These are phyloP conservation scores for Cocos nucifera DNA, from an alignment of 176 grass and related monocot genomes.

Conservation along the genomic window DNA sequence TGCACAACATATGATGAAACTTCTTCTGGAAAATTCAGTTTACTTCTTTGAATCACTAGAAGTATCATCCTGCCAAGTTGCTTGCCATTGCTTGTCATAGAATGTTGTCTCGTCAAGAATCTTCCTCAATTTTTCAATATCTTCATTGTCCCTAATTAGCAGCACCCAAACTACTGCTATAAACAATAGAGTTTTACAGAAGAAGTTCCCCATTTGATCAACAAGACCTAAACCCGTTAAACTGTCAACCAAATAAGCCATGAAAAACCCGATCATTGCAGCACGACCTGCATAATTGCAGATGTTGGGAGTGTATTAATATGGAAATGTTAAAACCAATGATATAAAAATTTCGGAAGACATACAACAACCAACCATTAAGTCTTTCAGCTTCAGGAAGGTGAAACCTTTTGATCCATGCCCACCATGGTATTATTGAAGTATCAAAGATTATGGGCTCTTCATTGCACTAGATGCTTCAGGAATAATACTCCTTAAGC, in stretches of 20 bases:
- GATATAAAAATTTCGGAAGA: background rate
- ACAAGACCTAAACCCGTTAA: slow-evolving; percentile 78
- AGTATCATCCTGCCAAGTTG: slow-evolving; percentile 79
- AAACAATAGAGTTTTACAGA: slow-evolving; percentile 92
- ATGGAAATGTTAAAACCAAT: too few species aligned
- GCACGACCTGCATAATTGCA: slow-evolving; percentile 50
- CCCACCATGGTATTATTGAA: slow-evolving; percentile 82
- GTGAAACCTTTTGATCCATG: slow-evolving; percentile 86
- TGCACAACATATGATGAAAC: too few species aligned
- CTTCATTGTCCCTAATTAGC: slow-evolving; percentile 76
- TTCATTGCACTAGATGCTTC: slow-evolving; percentile 55
- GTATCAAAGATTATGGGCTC: slow-evolving; percentile 55
- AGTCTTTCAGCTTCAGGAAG: slow-evolving; percentile 91
- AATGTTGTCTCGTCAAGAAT: slow-evolving; percentile 73
- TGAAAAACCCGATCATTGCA: slow-evolving; percentile 99
- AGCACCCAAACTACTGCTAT: slow-evolving; percentile 65
- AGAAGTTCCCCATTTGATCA: slow-evolving; percentile 82
- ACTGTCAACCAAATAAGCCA: slow-evolving; percentile 94
- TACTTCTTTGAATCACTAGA: background rate
- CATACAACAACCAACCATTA: slow-evolving; percentile 45
- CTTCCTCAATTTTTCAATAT: slow-evolving; percentile 63
- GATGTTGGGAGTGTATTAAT: too few species aligned
- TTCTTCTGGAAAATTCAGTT: background rate
- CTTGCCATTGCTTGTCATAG: slow-evolving; percentile 96
- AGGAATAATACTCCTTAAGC: slow-evolving; percentile 83